phyloP scores from a whole-genome alignment of 2,329 filamentous ascomycete species.

The Bimuria novae-zelandiae region DNA sequence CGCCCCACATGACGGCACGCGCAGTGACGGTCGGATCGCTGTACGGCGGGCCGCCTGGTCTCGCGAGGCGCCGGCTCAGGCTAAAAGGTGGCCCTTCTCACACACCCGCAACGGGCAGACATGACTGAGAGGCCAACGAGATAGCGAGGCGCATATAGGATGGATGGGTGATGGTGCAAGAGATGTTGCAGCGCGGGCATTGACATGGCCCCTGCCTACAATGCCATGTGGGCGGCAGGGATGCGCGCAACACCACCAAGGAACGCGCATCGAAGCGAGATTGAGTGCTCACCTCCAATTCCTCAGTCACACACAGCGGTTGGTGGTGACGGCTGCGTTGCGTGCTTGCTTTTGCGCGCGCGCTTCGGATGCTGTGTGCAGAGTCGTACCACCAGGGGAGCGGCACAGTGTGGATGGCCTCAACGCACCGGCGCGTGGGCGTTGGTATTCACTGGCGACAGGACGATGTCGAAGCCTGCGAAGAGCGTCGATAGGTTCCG shows the following conservation, averaged over 20 bases:
- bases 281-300: conserved; percentile 38
- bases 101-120: conserved; percentile 14
- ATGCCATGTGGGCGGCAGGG: conserved; percentile 44
- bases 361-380: background rate
- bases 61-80: conserved; percentile 30
- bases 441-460: background rate
- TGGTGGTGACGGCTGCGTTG: conserved; percentile 13
- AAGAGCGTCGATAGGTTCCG: conserved; percentile 12
- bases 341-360: background rate
- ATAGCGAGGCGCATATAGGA: conserved; percentile 11
- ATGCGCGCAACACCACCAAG: conserved; percentile 23
- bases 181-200: conserved; percentile 35
- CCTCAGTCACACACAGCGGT: conserved; percentile 23
- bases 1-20: conserved; percentile 28
- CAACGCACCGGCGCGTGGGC: background rate
- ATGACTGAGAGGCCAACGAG: conserved; percentile 8
- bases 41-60: conserved; percentile 23
- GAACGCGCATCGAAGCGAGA: conserved; percentile 33
- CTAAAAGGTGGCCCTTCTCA: conserved; percentile 21
- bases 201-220: conserved; percentile 30
- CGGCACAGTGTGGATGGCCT: background rate
- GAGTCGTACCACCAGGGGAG: background rate
- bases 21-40: conserved; percentile 25
- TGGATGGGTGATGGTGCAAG: conserved; percentile 26
- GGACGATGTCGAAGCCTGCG: conserved; percentile 16